Conservation (phyloP, 768 basidiomycete species). For the Phylloporus sp. region DNA sequence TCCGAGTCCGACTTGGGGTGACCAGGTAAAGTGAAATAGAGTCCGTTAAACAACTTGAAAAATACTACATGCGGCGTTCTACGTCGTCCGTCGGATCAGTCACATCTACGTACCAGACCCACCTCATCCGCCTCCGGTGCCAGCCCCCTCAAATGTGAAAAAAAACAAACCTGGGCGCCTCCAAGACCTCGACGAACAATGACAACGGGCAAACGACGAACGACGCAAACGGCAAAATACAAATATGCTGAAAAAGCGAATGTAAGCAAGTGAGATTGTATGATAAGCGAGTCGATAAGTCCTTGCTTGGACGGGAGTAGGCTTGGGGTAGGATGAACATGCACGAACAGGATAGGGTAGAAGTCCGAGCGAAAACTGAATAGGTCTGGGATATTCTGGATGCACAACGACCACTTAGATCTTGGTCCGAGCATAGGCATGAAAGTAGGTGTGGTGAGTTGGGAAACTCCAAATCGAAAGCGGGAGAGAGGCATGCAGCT, state of each 20-base stretch:
- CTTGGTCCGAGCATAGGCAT: conserved; percentile 8
- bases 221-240: conserved; percentile 11
- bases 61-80: conserved; percentile 19
- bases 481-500: neutral
- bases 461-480: conserved; percentile 5
- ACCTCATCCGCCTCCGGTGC: neutral
- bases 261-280: conserved; percentile 30
- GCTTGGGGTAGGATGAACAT: conserved; percentile 20
- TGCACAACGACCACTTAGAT: conserved; percentile 26
- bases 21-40: conserved; percentile 7
- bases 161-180: conserved; percentile 1
- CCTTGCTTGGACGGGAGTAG: conserved; percentile 18
- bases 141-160: conserved; percentile 1
- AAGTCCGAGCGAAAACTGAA: conserved; percentile 19
- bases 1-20: neutral
- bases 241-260: conserved; percentile 17
- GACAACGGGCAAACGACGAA: conserved; percentile 5
- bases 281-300: conserved; percentile 27
- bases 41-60: conserved; percentile 14
- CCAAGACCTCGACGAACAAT: conserved; percentile 1
- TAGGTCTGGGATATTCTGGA: conserved; percentile 24
- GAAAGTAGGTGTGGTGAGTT: conserved; percentile 1
- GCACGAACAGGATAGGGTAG: conserved; percentile 22
- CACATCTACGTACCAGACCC: neutral
- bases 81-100: conserved; percentile 12